phyloP scores from a whole-genome alignment of 495 filamentous ascomycete species.

The Bathelium albidoporum region DNA sequence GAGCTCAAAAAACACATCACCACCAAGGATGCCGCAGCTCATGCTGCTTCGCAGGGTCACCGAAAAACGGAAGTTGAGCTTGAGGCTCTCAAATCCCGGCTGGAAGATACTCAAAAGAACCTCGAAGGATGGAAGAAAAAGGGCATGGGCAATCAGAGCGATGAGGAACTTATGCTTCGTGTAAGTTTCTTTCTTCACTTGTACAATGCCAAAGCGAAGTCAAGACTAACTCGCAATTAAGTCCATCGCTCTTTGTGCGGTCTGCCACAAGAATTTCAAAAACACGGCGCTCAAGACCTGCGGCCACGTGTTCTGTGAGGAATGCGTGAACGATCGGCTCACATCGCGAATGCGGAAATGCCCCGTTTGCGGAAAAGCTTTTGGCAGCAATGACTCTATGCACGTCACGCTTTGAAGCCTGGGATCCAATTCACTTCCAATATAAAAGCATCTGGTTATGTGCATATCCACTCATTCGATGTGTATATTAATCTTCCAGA shows the following conservation, averaged over 20 bases:
- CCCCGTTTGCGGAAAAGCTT: constrained; percentile 80
- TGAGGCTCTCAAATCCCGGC: constrained; percentile 58
- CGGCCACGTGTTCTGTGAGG: constrained; percentile 90
- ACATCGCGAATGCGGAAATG: constrained; percentile 86
- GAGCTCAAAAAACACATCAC: constrained; percentile 63
- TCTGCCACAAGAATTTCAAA: constrained; percentile 85
- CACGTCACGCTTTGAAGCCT: constrained; percentile 28
- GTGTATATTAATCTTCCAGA: background rate
- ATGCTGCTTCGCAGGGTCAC: constrained; percentile 45
- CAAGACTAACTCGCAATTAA: constrained; percentile 25
- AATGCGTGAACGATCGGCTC: constrained; percentile 81
- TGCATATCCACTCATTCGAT: background rate
- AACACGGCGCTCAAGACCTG: constrained; percentile 86
- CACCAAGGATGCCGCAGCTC: constrained; percentile 56
- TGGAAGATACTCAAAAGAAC: constrained; percentile 65
- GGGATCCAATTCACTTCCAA: background rate
- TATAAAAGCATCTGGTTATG: background rate
- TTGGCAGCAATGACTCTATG: constrained; percentile 83
- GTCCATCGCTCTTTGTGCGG: constrained; percentile 79
- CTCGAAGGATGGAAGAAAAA: constrained; percentile 73
- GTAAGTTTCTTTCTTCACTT: constrained; percentile 50
- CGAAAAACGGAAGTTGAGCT: constrained; percentile 65
- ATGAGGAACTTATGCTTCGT: constrained; percentile 72
- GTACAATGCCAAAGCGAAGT: too few relatives aligned
- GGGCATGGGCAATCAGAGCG: constrained; percentile 64